phyloP scores from a whole-genome alignment of 768 basidiomycete species.

The Russula virescens region DNA sequence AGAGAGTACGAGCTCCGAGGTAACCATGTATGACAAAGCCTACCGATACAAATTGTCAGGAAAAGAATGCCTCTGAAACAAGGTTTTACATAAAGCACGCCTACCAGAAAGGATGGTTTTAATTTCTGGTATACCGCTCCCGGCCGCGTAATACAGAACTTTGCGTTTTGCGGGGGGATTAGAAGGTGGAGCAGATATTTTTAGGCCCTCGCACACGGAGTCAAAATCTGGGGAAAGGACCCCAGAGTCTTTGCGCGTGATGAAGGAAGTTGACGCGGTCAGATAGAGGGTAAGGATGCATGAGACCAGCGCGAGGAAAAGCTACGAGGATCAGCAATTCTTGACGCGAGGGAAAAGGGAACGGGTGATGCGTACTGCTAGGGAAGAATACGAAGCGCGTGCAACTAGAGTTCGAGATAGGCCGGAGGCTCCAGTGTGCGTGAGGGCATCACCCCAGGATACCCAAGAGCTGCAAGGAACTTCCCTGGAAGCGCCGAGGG shows the following conservation, averaged over 20 bases:
- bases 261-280: constrained; percentile 83
- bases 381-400: constrained; percentile 60
- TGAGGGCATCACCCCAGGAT: constrained; percentile 63
- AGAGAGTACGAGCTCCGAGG: constrained; percentile 82
- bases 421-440: constrained; percentile 28
- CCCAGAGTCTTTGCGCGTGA: constrained; percentile 86
- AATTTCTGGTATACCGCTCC: constrained; percentile 94
- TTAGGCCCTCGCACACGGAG: constrained; percentile 23
- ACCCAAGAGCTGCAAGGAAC: constrained; percentile 60
- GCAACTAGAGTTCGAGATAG: constrained; percentile 46
- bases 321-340: constrained; percentile 36
- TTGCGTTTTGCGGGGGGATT: constrained; percentile 44
- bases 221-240: constrained; percentile 47
- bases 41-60: constrained; percentile 27
- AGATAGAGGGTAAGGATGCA: constrained; percentile 79
- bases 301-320: constrained; percentile 65
- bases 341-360: background rate
- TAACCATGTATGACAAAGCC: constrained; percentile 98
- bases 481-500: constrained; percentile 28
- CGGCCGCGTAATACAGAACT: constrained; percentile 89
- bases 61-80: background rate
- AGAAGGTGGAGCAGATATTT: constrained; percentile 25
- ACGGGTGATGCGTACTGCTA: constrained; percentile 59
- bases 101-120: constrained; percentile 87
- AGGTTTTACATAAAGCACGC: constrained; percentile 14